Conservation (phyloP, 495 filamentous ascomycete species). For the Aspergillus homomorphus region DNA sequence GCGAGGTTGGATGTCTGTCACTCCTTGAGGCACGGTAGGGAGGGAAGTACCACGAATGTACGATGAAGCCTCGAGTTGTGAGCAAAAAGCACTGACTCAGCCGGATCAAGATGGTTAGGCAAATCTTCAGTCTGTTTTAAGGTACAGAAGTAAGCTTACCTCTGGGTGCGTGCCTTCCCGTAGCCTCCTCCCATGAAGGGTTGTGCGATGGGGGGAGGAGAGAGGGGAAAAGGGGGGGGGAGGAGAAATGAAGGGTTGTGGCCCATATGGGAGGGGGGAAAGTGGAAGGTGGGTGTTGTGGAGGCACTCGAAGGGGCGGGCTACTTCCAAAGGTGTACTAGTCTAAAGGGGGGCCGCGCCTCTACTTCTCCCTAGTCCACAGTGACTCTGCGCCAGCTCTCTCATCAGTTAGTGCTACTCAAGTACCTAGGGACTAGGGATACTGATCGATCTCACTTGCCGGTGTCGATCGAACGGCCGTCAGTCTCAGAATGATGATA, state of each 20-base stretch:
- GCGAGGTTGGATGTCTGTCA: background rate
- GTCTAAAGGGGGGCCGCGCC: background rate
- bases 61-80: background rate
- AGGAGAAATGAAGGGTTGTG: background rate
- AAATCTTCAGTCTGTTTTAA: constrained; percentile 3
- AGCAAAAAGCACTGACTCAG: background rate
- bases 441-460: constrained; percentile 8
- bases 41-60: background rate
- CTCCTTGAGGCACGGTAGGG: background rate
- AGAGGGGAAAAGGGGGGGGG: background rate
- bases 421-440: too few relatives aligned
- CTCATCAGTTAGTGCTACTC: too few relatives aligned
- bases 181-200: background rate
- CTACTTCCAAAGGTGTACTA: background rate
- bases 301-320: background rate
- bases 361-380: background rate
- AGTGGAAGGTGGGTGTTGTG: background rate
- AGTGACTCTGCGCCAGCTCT: too few relatives aligned
- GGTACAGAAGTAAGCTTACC: constrained; percentile 7
- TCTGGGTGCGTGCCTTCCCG: constrained; percentile 4
- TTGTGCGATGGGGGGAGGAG: background rate
- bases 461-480: constrained; percentile 18
- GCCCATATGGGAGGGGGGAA: background rate
- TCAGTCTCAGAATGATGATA: constrained; percentile 10
- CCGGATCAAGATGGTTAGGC: background rate